Evolutionary conservation across 176 grass and related monocot genomes (phyloP).

Genomic region (Areca catechu): DNA sequence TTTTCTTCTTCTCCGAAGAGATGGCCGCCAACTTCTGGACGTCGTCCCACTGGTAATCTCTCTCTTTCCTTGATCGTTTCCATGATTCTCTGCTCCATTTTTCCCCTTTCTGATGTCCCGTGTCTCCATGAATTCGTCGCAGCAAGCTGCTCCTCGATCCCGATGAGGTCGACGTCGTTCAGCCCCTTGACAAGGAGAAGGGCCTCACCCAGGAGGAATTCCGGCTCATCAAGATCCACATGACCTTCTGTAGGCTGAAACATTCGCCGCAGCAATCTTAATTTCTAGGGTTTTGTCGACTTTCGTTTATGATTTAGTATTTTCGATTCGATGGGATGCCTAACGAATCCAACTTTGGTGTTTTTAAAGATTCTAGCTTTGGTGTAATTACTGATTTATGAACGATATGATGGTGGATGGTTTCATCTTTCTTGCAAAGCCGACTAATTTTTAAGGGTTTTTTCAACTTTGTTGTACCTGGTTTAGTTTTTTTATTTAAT

Average conservation of each 20-base stretch:
- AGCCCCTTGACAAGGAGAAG: constrained; percentile 52
- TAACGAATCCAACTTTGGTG: too few relatives aligned
- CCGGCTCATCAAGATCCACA: constrained; percentile 90
- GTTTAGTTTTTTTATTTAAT: too few relatives aligned
- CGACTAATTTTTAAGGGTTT: too few relatives aligned
- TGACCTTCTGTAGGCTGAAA: constrained; percentile 55
- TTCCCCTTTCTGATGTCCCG: not conserved
- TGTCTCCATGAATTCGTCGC: not conserved
- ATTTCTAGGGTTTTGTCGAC: not conserved
- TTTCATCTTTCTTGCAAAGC: too few relatives aligned
- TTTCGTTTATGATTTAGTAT: not conserved
- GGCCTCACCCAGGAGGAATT: constrained; percentile 89
- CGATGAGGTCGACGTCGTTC: constrained; percentile 70
- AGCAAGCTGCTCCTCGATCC: constrained; percentile 90
- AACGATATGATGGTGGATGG: too few relatives aligned
- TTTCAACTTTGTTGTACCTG: too few relatives aligned
- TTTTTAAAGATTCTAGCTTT: too few relatives aligned
- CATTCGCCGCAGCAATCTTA: not conserved
- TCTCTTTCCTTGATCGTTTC: not conserved
- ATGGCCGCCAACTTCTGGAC: constrained; percentile 31
- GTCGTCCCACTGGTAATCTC: constrained; percentile 18
- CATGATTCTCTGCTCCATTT: not conserved
- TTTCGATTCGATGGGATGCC: too few relatives aligned
- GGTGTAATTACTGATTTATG: too few relatives aligned
- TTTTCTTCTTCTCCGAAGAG: not conserved